These are phyloP conservation scores for Leccinum pellstonianum DNA, from an alignment of 768 basidiomycete genomes.

Conservation along the genomic window DNA sequence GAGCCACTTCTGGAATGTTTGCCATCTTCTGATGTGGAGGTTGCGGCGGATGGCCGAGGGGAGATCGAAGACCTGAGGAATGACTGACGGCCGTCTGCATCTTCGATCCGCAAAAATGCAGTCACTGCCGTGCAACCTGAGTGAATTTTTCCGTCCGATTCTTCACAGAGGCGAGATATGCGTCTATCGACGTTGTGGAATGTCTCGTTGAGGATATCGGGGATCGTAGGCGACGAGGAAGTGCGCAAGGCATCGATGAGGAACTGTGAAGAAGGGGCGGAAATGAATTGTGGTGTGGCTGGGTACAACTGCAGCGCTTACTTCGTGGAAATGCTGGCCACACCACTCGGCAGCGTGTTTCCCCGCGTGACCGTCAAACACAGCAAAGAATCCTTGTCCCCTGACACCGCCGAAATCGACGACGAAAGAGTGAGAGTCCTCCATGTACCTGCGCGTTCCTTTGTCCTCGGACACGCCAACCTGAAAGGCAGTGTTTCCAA, in stretches of 20 bases:
- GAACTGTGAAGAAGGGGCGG: constrained; percentile 37
- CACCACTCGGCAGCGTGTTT: constrained; percentile 99
- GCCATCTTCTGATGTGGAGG: constrained; percentile 33
- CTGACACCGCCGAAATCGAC: constrained; percentile 89
- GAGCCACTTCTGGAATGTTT: constrained; percentile 36
- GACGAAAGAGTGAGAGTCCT: constrained; percentile 95
- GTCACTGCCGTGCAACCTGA: constrained; percentile 97
- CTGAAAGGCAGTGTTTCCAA: constrained; percentile 60
- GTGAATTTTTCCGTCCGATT: constrained; percentile 89
- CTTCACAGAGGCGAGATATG: constrained; percentile 81
- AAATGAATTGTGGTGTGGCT: constrained; percentile 8
- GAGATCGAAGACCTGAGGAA: constrained; percentile 46
- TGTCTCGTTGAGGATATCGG: constrained; percentile 88
- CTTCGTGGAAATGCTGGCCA: constrained; percentile 93
- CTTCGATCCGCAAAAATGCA: constrained; percentile 92
- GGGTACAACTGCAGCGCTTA: constrained; percentile 25
- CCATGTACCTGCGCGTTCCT: constrained; percentile 91
- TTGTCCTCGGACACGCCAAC: constrained; percentile 78
- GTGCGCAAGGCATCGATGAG: constrained; percentile 69
- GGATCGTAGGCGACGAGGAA: constrained; percentile 60
- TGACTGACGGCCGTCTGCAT: constrained; percentile 67
- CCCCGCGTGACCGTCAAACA: constrained; percentile 98
- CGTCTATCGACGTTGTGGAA: constrained; percentile 90
- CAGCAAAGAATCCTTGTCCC: constrained; percentile 97
- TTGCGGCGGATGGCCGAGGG: constrained; percentile 29